Base-by-base conservation (phyloP, 371 early-diverging fungal species). In the Mucor lusitanicus region DNA sequence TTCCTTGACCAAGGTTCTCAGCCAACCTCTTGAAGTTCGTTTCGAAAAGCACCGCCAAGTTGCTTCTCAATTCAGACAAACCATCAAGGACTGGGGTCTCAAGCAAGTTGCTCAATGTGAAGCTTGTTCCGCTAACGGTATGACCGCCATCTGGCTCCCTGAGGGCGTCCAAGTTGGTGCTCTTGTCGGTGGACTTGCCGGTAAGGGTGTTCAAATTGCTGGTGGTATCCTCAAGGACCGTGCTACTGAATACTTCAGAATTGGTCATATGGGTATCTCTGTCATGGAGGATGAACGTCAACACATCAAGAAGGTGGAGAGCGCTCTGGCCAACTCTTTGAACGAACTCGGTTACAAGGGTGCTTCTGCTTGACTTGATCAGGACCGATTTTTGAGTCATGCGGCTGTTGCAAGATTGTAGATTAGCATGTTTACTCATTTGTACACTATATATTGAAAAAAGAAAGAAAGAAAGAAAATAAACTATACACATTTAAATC, bases 91-190 rank as follows among this genome's bases (percentile, higher is more conserved):
- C 33, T 80, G 87, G 79, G 95, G 95, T 13, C 83, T 97, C 59
- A 90, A 91, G 85, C 77, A 89, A 30, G 91, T 95, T 3, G 82
- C 88, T 17, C 80, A 75, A 39, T 57, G 48, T 39, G 80, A 82
- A 35, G 91, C 88, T 8, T 82, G 78, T 37, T 89, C 94, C 66
- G 95, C 98, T 61, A 90, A 94, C 78, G 94, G 94, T 15, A 91
- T 97, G 89, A 94, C 95, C 6, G 96, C 96, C 37, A 85, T 95
- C 48, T 98, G 95, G 88, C 90, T 94, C 70, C 97, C 98, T 15
- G 90, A 92, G 67, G 89, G 88, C 53, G 82, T 97, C 69, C 74
- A 84, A 65, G 89, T 89, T 7, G 80, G 88, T 23, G 92, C 91
- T 59, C 77, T 97, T 37, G 86, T 98, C 68, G 86, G 88, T 64